Evolutionary conservation across 805 yeast species (phyloP).

Genomic region (Lipomyces kockii): DNA sequence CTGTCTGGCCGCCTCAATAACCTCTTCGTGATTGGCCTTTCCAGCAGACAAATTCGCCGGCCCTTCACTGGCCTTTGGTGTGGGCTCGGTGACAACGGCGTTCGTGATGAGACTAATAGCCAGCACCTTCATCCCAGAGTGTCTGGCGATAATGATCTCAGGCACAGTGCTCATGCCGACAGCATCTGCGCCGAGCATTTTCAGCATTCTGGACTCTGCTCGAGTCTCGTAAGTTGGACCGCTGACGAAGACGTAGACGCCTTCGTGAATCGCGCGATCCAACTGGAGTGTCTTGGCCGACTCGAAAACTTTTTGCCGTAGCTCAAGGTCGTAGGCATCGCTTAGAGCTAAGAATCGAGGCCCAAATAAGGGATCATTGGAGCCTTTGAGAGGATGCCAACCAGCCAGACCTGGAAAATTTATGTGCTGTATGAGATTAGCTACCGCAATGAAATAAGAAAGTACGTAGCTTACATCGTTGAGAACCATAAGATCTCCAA

Average conservation of each 20-base stretch:
- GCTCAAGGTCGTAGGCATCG: conserved; percentile 81
- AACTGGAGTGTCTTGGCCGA: conserved; percentile 57
- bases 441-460: background rate
- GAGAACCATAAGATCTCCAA: conserved; percentile 91
- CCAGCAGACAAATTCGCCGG: conserved; percentile 58
- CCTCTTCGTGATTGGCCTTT: conserved; percentile 91
- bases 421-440: conserved; percentile 55
- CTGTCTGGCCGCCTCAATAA: conserved; percentile 73
- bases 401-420: conserved; percentile 93
- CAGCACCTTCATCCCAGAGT: conserved; percentile 77
- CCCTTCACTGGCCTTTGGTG: conserved; percentile 42
- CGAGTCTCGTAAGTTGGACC: conserved; percentile 95
- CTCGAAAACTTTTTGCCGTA: conserved; percentile 65
- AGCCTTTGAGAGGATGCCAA: conserved; percentile 82
- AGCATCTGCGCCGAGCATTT: conserved; percentile 81
- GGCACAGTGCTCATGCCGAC: conserved; percentile 99
- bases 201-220: conserved; percentile 83
- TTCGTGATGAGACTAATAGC: conserved; percentile 89
- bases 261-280: conserved; percentile 75
- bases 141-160: conserved; percentile 91
- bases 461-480: conserved; percentile 53
- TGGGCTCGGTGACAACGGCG: conserved; percentile 67
- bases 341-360: conserved; percentile 86
- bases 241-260: conserved; percentile 79
- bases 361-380: conserved; percentile 78